Evolutionary conservation across 2,329 filamentous ascomycete species (phyloP).

Genomic region (Pseudogymnoascus sp.): DNA sequence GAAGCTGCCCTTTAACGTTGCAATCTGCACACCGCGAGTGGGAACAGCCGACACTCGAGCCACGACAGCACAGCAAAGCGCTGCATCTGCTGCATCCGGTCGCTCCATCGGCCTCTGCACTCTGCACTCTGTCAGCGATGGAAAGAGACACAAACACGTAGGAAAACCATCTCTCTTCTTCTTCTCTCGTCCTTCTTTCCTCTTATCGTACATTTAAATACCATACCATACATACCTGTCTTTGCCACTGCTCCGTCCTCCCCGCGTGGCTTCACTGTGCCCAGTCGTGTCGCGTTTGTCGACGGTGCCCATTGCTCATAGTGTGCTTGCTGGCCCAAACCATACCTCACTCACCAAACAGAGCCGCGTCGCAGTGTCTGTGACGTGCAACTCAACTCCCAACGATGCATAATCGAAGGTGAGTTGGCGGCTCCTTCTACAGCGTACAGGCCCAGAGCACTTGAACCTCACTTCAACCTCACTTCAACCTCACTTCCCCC

Average conservation of each 20-base stretch:
- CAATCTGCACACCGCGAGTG: constrained; percentile 6
- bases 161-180: background rate
- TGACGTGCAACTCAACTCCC: constrained; percentile 8
- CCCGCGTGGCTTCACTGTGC: background rate
- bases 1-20: constrained; percentile 2
- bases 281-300: constrained; percentile 2
- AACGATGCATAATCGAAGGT: constrained; percentile 6
- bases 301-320: background rate
- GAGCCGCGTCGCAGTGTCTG: constrained; percentile 6
- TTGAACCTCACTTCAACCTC: background rate
- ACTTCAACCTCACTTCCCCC: background rate
- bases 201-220: background rate
- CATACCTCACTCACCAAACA: background rate
- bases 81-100: background rate
- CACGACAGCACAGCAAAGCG: constrained; percentile 23
- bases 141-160: background rate
- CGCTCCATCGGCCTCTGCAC: background rate
- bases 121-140: background rate
- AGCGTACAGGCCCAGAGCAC: background rate
- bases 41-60: constrained; percentile 26
- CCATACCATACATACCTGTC: background rate
- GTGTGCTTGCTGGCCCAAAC: background rate
- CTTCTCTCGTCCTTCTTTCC: constrained; percentile 6
- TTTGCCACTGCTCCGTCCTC: background rate
- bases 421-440: constrained; percentile 5